A percentile compares a stretch with the other conserved stretches of the same genome.
Evolutionary conservation across 768 basidiomycete species (phyloP).

Genomic region (Phanerodontia chrysosporium): DNA sequence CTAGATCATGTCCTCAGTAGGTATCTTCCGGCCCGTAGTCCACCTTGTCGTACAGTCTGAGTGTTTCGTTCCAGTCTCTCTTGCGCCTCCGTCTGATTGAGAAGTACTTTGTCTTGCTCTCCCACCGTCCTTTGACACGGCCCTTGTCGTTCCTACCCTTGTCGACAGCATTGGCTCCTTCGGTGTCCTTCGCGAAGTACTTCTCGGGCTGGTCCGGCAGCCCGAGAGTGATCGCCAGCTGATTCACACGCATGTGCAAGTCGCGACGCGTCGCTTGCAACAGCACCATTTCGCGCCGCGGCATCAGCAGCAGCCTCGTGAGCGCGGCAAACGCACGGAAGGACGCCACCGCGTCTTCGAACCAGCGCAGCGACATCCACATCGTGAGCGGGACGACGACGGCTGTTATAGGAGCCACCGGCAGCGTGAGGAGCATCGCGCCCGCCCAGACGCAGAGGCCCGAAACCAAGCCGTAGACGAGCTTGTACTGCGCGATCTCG

Average conservation of each 20-base stretch:
- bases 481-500: slow-evolving; percentile 87
- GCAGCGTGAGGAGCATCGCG: slow-evolving; percentile 55
- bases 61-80: slow-evolving; percentile 86
- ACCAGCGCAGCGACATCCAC: slow-evolving; percentile 90
- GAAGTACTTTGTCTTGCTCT: slow-evolving; percentile 70
- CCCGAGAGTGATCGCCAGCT: slow-evolving; percentile 54
- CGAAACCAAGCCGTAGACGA: slow-evolving; percentile 75
- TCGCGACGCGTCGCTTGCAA: slow-evolving; percentile 51
- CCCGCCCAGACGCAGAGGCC: slow-evolving; percentile 64
- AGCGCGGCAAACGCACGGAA: slow-evolving; percentile 71
- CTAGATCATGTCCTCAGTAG: slow-evolving; percentile 1
- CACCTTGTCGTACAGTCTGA: slow-evolving; percentile 76
- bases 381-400: slow-evolving; percentile 66
- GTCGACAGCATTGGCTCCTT: slow-evolving; percentile 23
- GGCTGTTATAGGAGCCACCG: slow-evolving; percentile 52
- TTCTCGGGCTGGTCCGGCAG: slow-evolving; percentile 69
- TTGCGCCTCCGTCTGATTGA: slow-evolving; percentile 75
- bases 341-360: slow-evolving; percentile 78
- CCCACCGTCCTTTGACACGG: slow-evolving; percentile 62
- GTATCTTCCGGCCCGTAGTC: slow-evolving; percentile 67
- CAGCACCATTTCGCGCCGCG: slow-evolving; percentile 48
- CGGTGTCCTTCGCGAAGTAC: slow-evolving; percentile 38
- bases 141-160: slow-evolving; percentile 67
- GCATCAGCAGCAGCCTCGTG: slow-evolving; percentile 56
- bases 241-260: slow-evolving; percentile 58